A percentile compares a stretch with the other conserved stretches of the same genome.
These are phyloP conservation scores for Iris pallida DNA, from an alignment of 116 monocot genomes.

Conservation along the genomic window DNA sequence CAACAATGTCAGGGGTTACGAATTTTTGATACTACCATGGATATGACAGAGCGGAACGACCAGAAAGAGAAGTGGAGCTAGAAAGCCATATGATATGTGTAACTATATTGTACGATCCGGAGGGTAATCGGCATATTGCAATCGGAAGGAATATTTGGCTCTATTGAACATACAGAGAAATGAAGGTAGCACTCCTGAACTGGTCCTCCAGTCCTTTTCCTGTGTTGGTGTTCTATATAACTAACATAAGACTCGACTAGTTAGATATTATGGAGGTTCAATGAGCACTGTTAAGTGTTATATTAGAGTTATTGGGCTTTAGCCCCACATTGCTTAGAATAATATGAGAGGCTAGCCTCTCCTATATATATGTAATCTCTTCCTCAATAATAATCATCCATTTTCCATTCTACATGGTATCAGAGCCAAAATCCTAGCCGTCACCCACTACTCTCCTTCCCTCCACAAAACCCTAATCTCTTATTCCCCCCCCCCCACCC, in stretches of 20 bases:
- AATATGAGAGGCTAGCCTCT: too few species aligned
- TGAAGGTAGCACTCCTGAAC: background rate
- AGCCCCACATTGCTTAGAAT: too few species aligned
- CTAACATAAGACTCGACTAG: slow-evolving; percentile 10
- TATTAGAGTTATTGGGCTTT: too few species aligned
- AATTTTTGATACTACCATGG: background rate
- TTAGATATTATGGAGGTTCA: background rate
- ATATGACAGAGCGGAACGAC: slow-evolving; percentile 9
- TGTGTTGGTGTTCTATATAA: slow-evolving; percentile 9
- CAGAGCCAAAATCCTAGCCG: too few species aligned
- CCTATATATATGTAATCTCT: too few species aligned
- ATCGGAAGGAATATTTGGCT: background rate
- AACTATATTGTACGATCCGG: slow-evolving; percentile 10
- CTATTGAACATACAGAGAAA: background rate
- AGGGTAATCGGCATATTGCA: background rate
- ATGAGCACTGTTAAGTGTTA: too few species aligned
- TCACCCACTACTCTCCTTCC: too few species aligned
- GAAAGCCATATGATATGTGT: slow-evolving; percentile 16
- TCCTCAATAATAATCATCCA: too few species aligned
- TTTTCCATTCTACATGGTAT: too few species aligned
- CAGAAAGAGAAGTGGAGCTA: slow-evolving; percentile 14
- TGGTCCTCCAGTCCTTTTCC: background rate
- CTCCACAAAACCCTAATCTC: too few species aligned
- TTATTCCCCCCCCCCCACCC: too few species aligned
- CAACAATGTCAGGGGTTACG: too few species aligned